Percentiles rank a stretch among this genome's conserved stretches.
Evolutionary conservation across 2,329 filamentous ascomycete species (phyloP).

Genomic region (Bipolaris sorokiniana): DNA sequence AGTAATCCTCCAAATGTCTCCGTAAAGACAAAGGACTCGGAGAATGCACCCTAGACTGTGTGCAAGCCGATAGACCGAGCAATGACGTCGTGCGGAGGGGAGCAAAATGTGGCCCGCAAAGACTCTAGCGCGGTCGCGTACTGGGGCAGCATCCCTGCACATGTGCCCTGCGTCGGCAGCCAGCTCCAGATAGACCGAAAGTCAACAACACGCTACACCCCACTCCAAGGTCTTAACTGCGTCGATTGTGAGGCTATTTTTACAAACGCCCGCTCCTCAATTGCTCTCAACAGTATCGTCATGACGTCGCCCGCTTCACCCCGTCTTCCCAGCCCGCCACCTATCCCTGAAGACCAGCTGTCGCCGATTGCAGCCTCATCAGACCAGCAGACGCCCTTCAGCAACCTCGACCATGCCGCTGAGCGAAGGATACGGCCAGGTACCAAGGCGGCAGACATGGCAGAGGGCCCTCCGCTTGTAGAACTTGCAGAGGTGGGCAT

Average conservation of each 20-base stretch:
- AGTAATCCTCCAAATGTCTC: not conserved
- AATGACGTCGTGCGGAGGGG: conserved; percentile 18
- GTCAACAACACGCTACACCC: conserved; percentile 21
- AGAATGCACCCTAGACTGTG: not conserved
- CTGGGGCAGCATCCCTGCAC: conserved; percentile 17
- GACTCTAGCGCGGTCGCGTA: conserved; percentile 12
- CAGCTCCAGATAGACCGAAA: conserved; percentile 18
- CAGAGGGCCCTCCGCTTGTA: conserved; percentile 85
- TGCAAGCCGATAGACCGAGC: not conserved
- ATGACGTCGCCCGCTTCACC: conserved; percentile 66
- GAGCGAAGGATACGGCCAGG: conserved; percentile 88
- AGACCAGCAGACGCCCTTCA: conserved; percentile 61
- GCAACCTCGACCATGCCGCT: conserved; percentile 72
- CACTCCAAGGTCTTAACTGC: conserved; percentile 1
- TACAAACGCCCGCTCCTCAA: not conserved
- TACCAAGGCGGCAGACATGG: conserved; percentile 91
- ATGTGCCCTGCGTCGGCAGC: conserved; percentile 23
- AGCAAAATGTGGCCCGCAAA: conserved; percentile 7
- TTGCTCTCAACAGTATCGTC: not conserved
- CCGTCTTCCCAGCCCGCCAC: conserved; percentile 91
- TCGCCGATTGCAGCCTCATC: conserved; percentile 71
- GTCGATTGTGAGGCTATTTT: not conserved
- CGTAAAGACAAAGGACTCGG: not conserved
- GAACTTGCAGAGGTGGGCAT: conserved; percentile 78
- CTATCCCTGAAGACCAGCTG: conserved; percentile 92